These are phyloP conservation scores for Lipomyces oligophaga DNA, from an alignment of 805 yeast genomes.

Conservation along the genomic window DNA sequence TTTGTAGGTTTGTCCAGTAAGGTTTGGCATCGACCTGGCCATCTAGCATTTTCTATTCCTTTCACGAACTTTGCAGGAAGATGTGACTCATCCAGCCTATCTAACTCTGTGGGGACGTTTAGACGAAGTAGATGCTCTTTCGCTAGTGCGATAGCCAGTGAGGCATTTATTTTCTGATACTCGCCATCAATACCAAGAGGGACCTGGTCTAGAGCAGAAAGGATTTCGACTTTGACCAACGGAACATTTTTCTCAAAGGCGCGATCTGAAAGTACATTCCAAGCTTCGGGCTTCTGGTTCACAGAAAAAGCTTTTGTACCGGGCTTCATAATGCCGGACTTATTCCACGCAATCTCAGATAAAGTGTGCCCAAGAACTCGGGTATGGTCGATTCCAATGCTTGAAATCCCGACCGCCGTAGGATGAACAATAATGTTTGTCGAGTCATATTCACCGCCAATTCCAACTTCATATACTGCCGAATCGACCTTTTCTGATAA, in stretches of 20 bases:
- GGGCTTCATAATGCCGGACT: slow-evolving; percentile 83
- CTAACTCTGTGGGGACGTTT: slow-evolving; percentile 36
- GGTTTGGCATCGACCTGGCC: slow-evolving; percentile 95
- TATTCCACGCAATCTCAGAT: slow-evolving; percentile 91
- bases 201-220: slow-evolving; percentile 38
- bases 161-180: slow-evolving; percentile 81
- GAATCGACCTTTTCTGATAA: slow-evolving; percentile 84
- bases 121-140: slow-evolving; percentile 53
- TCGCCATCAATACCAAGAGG: slow-evolving; percentile 73
- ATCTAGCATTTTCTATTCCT: slow-evolving; percentile 65
- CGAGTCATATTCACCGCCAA: slow-evolving; percentile 97
- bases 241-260: slow-evolving; percentile 60
- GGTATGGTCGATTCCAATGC: slow-evolving; percentile 90
- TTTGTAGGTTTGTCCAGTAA: slow-evolving; percentile 40
- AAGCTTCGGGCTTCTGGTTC: slow-evolving; percentile 50
- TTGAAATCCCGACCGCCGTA: slow-evolving; percentile 76
- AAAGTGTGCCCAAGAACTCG: slow-evolving; percentile 81
- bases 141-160: slow-evolving; percentile 74
- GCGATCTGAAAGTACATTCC: slow-evolving; percentile 50
- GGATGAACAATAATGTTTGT: slow-evolving; percentile 82
- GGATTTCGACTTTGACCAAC: slow-evolving; percentile 36
- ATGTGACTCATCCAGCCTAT: slow-evolving; percentile 8
- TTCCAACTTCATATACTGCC: slow-evolving; percentile 96
- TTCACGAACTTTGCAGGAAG: slow-evolving; percentile 31
- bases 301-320: slow-evolving; percentile 66